phyloP scores from a whole-genome alignment of 192 early-diverging fungal genomes.

The Entophlyctis luteolus region DNA sequence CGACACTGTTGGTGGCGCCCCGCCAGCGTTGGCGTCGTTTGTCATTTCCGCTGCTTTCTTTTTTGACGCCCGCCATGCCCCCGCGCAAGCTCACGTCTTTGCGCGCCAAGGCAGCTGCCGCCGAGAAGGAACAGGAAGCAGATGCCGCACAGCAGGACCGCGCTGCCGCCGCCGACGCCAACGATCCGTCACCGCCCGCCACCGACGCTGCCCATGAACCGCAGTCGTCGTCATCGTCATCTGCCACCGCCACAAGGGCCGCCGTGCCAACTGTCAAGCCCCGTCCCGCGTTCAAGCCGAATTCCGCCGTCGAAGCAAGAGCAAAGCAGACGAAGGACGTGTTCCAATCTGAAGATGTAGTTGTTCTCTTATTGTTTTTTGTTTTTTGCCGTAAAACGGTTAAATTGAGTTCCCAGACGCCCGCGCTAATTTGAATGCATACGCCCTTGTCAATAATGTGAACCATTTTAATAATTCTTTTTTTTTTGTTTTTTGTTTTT shows the following conservation, averaged over 20 bases:
- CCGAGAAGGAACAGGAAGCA: neutral
- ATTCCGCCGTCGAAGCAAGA: neutral
- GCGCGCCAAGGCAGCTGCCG: no score
- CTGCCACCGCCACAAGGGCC: neutral
- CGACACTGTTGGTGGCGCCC: neutral
- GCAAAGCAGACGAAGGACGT: neutral
- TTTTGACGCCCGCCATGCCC: neutral
- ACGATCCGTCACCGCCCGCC: neutral
- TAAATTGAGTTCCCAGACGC: neutral
- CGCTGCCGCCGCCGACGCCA: neutral
- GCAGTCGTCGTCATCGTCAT: slow-evolving; percentile 1
- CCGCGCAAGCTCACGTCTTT: no score
- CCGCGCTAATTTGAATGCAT: neutral
- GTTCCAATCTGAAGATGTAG: neutral
- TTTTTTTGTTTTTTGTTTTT: no score
- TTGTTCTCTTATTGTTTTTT: neutral
- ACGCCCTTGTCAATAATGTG: neutral
- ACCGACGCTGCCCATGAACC: neutral
- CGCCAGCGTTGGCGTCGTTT: neutral
- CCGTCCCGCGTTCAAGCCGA: slow-evolving; percentile 7
- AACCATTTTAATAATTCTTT: neutral
- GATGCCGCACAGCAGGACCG: neutral
- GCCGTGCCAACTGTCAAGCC: neutral
- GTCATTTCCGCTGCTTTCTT: neutral
- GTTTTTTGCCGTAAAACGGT: neutral